These are phyloP conservation scores for Berberis thunbergii DNA, from an alignment of 164 flowering plant species.

Conservation along the genomic window DNA sequence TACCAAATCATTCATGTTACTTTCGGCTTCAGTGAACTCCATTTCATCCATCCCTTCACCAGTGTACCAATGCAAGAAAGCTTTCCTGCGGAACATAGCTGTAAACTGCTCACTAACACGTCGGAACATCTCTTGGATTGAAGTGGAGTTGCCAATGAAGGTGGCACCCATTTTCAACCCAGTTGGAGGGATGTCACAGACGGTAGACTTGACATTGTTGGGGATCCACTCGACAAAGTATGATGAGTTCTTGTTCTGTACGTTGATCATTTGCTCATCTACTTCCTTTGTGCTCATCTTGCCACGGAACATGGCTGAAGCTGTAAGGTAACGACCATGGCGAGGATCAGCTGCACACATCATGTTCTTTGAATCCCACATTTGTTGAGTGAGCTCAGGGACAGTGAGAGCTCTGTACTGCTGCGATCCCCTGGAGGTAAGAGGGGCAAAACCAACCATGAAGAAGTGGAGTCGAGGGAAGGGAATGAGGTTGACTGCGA, in stretches of 20 bases:
- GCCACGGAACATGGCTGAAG: slow-evolving; percentile 47
- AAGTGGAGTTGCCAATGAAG: slow-evolving; percentile 43
- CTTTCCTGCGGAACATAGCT: slow-evolving; percentile 48
- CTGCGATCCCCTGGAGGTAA: slow-evolving; percentile 41
- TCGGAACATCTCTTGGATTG: slow-evolving; percentile 45
- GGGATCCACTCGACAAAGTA: slow-evolving; percentile 51
- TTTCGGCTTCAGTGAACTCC: slow-evolving; percentile 40
- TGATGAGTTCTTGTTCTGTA: slow-evolving; percentile 50
- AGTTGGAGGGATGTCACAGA: slow-evolving; percentile 45
- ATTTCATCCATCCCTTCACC: slow-evolving; percentile 48
- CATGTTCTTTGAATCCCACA: slow-evolving; percentile 41
- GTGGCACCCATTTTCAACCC: slow-evolving; percentile 44
- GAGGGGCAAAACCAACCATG: slow-evolving; percentile 46
- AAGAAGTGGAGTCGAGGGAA: slow-evolving; percentile 49
- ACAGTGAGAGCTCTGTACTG: slow-evolving; percentile 37
- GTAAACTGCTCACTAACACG: slow-evolving; percentile 51
- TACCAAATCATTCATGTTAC: slow-evolving; percentile 45
- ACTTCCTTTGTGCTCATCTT: slow-evolving; percentile 48
- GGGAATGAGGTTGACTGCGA: slow-evolving; percentile 44
- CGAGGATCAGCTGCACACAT: slow-evolving; percentile 43
- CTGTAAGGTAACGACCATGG: slow-evolving; percentile 36
- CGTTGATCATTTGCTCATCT: slow-evolving; percentile 45
- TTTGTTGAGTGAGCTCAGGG: slow-evolving; percentile 35
- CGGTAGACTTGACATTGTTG: slow-evolving; percentile 45
- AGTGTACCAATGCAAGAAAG: slow-evolving; percentile 51